Conservation (phyloP, 73 alveolate genomes). For the Paramecium bursaria region DNA sequence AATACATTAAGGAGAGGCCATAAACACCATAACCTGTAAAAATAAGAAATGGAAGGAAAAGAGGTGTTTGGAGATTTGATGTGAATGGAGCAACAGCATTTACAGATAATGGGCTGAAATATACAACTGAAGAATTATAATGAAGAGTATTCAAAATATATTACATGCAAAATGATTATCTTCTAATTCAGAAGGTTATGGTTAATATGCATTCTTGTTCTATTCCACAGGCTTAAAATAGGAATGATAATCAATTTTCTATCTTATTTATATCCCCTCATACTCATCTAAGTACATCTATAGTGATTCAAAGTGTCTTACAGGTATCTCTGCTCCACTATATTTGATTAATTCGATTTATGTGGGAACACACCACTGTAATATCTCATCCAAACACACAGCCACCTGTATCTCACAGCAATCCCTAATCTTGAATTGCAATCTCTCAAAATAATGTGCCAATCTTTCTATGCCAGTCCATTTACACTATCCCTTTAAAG, state of each 20-base stretch:
- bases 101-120: slow-evolving; percentile 61
- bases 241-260: too few species aligned
- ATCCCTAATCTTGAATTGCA: slow-evolving; percentile 28
- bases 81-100: slow-evolving; percentile 33
- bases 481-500: slow-evolving; percentile 38
- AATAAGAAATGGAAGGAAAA: slow-evolving; percentile 68
- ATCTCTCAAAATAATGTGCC: neutral
- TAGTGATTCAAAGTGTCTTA: too few species aligned
- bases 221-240: too few species aligned
- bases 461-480: neutral
- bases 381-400: neutral
- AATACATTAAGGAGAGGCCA: slow-evolving; percentile 60
- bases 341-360: slow-evolving; percentile 10
- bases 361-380: slow-evolving; percentile 27
- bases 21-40: slow-evolving; percentile 61
- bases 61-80: slow-evolving; percentile 72
- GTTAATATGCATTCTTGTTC: too few species aligned
- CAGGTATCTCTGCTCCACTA: too few species aligned
- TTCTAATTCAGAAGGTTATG: too few species aligned
- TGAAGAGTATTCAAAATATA: too few species aligned
- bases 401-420: slow-evolving; percentile 26
- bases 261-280: too few species aligned
- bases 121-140: slow-evolving; percentile 52
- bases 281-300: too few species aligned
- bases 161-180: too few species aligned